Conservation (phyloP, 306 rosid species). For the Benincasa hispida region DNA sequence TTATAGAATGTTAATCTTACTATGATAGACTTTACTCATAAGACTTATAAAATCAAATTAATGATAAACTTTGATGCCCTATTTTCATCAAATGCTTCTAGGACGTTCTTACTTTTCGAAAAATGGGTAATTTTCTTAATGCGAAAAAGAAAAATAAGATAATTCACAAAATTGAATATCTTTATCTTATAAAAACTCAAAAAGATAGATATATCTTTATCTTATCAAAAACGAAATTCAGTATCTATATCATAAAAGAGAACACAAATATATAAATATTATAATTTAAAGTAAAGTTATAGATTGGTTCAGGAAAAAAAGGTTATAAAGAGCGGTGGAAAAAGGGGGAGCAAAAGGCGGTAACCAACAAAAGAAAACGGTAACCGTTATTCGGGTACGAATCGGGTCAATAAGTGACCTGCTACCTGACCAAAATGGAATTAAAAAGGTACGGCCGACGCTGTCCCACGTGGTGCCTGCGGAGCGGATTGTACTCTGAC, state of each 20-base stretch:
- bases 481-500: neutral
- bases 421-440: neutral
- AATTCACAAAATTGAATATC: neutral
- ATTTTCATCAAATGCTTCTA: too few relatives aligned
- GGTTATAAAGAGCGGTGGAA: neutral
- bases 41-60: too few relatives aligned
- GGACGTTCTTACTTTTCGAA: too few relatives aligned
- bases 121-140: too few relatives aligned
- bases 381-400: neutral
- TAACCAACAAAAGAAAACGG: neutral
- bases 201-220: too few relatives aligned
- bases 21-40: too few relatives aligned
- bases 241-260: neutral
- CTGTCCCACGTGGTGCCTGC: neutral
- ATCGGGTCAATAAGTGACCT: neutral
- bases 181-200: neutral
- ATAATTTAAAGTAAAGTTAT: neutral
- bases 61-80: too few relatives aligned
- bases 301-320: neutral
- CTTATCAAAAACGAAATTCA: neutral
- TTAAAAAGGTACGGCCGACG: neutral
- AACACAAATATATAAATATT: too few relatives aligned
- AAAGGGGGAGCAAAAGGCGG: neutral
- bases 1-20: too few relatives aligned
- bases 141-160: too few relatives aligned